phyloP scores from a whole-genome alignment of 768 basidiomycete species.

The Leccinum obscurum region DNA sequence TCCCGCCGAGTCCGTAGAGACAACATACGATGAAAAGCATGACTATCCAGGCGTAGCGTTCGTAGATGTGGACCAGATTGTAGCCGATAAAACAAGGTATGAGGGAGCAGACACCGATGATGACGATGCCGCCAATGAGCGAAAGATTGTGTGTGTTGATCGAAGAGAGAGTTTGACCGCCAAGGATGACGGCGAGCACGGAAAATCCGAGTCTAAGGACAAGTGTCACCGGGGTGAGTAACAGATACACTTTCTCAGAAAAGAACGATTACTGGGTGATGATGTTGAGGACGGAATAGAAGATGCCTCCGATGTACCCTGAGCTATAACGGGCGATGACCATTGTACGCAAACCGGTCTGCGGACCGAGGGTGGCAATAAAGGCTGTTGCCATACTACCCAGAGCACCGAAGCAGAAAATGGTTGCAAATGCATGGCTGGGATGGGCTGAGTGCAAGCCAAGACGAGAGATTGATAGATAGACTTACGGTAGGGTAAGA shows the following conservation, averaged over 20 bases:
- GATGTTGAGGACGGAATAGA: slow-evolving; percentile 55
- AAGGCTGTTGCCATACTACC: slow-evolving; percentile 45
- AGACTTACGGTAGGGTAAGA: slow-evolving; percentile 45
- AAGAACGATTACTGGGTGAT: slow-evolving; percentile 41
- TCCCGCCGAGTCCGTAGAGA: slow-evolving; percentile 50
- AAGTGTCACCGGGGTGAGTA: neutral
- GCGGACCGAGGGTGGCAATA: slow-evolving; percentile 54
- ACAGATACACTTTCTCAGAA: neutral
- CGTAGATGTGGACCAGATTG: slow-evolving; percentile 47
- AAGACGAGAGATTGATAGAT: neutral
- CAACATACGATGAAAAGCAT: slow-evolving; percentile 48
- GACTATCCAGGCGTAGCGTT: slow-evolving; percentile 57
- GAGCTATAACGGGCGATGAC: slow-evolving; percentile 48
- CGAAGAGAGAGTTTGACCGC: slow-evolving; percentile 51
- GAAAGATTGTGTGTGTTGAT: slow-evolving; percentile 46
- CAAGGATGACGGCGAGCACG: slow-evolving; percentile 49
- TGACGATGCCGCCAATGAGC: slow-evolving; percentile 48
- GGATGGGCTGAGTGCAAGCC: neutral
- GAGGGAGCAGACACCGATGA: slow-evolving; percentile 43
- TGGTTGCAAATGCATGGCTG: slow-evolving; percentile 46
- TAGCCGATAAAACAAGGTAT: slow-evolving; percentile 50
- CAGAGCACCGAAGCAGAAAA: slow-evolving; percentile 46
- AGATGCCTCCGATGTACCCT: slow-evolving; percentile 48
- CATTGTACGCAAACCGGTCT: slow-evolving; percentile 56
- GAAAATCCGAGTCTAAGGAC: slow-evolving; percentile 47